phyloP scores from a whole-genome alignment of 202 grass and related monocot genomes.

The Hordeum pubiflorum region DNA sequence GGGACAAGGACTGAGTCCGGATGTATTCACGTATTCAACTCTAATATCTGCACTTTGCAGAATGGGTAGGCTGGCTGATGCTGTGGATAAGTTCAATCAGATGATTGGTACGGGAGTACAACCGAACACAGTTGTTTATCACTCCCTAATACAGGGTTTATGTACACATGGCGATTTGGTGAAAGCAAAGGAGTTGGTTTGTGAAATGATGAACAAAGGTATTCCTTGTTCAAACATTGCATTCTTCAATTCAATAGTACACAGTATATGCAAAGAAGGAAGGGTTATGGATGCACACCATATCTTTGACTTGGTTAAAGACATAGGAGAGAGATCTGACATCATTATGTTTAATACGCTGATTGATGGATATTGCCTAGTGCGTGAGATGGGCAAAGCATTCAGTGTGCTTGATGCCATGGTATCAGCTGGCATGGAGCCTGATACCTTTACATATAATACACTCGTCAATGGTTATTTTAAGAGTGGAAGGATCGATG shows the following conservation, averaged over 20 bases:
- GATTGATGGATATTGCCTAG: constrained; percentile 5
- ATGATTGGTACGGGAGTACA: neutral
- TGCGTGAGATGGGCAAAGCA: neutral
- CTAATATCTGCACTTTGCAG: neutral
- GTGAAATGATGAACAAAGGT: neutral
- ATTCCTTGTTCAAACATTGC: neutral
- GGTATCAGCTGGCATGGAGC: neutral
- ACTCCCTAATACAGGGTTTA: neutral
- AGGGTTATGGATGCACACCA: neutral
- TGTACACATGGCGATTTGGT: neutral
- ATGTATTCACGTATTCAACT: neutral
- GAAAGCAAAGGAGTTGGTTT: neutral
- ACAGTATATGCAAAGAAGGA: constrained; percentile 4
- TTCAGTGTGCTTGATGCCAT: neutral
- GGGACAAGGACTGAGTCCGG: neutral
- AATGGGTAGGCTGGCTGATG: neutral
- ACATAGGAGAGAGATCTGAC: neutral
- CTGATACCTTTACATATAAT: neutral
- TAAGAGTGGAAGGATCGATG: neutral
- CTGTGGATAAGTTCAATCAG: neutral
- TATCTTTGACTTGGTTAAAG: neutral
- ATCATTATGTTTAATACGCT: neutral
- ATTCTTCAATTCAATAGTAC: neutral
- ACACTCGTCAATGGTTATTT: neutral
- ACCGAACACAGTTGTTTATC: neutral